These are phyloP conservation scores for Syncephalastrum sp. DNA, from an alignment of 371 early-diverging fungal genomes.

Conservation along the genomic window DNA sequence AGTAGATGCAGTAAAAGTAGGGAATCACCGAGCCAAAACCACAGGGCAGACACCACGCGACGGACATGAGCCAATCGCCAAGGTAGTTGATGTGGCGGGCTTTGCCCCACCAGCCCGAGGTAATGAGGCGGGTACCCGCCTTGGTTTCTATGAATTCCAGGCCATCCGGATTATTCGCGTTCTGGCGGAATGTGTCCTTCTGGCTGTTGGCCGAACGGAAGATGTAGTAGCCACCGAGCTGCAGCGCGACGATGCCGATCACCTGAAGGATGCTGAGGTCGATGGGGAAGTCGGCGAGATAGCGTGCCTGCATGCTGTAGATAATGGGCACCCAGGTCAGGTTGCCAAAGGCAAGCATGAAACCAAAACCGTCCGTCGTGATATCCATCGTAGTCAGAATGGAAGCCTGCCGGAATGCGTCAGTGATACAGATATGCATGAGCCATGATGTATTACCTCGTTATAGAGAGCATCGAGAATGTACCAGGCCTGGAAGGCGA, in stretches of 20 bases:
- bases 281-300: constrained; percentile 69
- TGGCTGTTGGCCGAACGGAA: constrained; percentile 88
- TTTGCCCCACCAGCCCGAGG: constrained; percentile 92
- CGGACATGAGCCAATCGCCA: constrained; percentile 86
- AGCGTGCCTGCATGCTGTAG: constrained; percentile 88
- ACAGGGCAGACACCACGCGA: constrained; percentile 83
- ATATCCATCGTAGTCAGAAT: constrained; percentile 96
- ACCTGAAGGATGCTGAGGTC: constrained; percentile 44
- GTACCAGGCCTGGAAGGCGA: constrained; percentile 79
- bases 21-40: constrained; percentile 71
- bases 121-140: constrained; percentile 77
- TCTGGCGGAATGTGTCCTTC: constrained; percentile 83
- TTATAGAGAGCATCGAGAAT: constrained; percentile 82
- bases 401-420: constrained; percentile 46
- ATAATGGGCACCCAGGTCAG: constrained; percentile 89
- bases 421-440: neutral
- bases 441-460: constrained; percentile 30
- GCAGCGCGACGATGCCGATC: constrained; percentile 51
- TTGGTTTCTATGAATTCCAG: constrained; percentile 81
- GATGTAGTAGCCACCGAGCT: constrained; percentile 72
- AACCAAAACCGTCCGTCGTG: constrained; percentile 93
- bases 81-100: constrained; percentile 93
- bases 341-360: constrained; percentile 89
- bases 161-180: constrained; percentile 66
- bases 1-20: constrained; percentile 92